Conservation (phyloP, 1,284 basidiomycete genomes). For the Malassezia sp. region DNA sequence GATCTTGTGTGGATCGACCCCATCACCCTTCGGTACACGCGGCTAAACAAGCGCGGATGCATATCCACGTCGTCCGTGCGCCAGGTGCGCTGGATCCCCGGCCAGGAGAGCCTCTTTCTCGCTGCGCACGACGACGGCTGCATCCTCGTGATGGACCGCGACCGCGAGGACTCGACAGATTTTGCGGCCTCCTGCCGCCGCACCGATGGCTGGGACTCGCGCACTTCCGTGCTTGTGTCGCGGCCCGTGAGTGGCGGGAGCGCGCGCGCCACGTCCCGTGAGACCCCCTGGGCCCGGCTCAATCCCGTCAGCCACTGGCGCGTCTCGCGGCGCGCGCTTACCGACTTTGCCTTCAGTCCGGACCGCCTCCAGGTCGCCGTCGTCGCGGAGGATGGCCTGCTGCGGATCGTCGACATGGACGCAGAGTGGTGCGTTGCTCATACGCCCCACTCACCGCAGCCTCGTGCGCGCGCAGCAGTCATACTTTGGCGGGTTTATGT, state of each 20-base stretch:
- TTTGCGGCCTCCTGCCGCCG: no score
- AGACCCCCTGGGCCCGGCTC: slow-evolving; percentile 20
- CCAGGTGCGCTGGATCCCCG: slow-evolving; percentile 77
- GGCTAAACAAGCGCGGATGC: slow-evolving; percentile 80
- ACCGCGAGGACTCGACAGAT: slow-evolving; percentile 63
- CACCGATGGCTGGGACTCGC: slow-evolving; percentile 7
- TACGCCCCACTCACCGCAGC: slow-evolving; percentile 3
- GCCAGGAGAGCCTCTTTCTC: slow-evolving; percentile 60
- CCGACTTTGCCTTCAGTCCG: slow-evolving; percentile 38
- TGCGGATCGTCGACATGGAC: slow-evolving; percentile 34
- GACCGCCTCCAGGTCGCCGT: slow-evolving; percentile 30
- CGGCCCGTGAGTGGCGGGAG: neutral
- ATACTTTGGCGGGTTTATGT: slow-evolving; percentile 54
- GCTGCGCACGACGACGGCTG: slow-evolving; percentile 83
- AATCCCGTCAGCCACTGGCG: slow-evolving; percentile 41
- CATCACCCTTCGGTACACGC: slow-evolving; percentile 68
- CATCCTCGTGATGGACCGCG: slow-evolving; percentile 74
- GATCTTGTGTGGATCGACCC: slow-evolving; percentile 71
- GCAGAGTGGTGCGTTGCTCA: slow-evolving; percentile 17
- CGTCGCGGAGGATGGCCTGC: slow-evolving; percentile 30
- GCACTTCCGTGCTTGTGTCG: neutral
- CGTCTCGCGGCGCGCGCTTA: slow-evolving; percentile 21
- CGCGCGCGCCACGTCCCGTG: slow-evolving; percentile 4
- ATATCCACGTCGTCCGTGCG: slow-evolving; percentile 69
- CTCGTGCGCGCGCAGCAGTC: slow-evolving; percentile 29